These are phyloP conservation scores for Arthrobotrys conoides DNA, from an alignment of 2,329 filamentous ascomycete species.

Conservation along the genomic window DNA sequence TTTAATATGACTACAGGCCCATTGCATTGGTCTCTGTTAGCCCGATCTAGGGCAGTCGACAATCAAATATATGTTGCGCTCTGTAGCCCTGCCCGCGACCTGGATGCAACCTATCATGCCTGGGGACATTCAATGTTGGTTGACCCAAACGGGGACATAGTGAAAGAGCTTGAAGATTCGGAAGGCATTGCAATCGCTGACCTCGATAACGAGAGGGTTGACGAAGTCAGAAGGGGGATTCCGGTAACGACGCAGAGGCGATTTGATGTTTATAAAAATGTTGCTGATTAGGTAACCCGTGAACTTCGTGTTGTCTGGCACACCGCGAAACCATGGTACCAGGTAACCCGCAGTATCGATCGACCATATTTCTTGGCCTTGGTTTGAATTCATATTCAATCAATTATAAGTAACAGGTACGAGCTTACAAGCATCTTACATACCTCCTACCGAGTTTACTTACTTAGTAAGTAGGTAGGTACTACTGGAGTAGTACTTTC, in stretches of 20 bases:
- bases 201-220: constrained; percentile 77
- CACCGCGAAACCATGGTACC: no score
- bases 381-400: no score
- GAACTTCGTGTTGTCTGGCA: no score
- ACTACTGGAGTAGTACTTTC: no score
- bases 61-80: constrained; percentile 95
- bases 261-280: constrained; percentile 96
- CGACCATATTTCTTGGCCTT: no score
- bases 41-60: constrained; percentile 86
- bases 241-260: constrained; percentile 86
- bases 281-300: constrained; percentile 74
- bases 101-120: constrained; percentile 83
- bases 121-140: constrained; percentile 92
- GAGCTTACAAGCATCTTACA: not conserved
- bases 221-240: constrained; percentile 83
- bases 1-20: constrained; percentile 96
- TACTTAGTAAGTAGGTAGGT: no score
- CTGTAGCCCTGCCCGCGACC: constrained; percentile 89
- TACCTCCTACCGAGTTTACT: no score
- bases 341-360: not conserved
- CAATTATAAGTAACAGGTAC: no score
- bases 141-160: constrained; percentile 87
- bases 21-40: constrained; percentile 89
- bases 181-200: constrained; percentile 79
- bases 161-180: constrained; percentile 86